phyloP scores from a whole-genome alignment of 495 filamentous ascomycete genomes.

The Xylaria venustula region DNA sequence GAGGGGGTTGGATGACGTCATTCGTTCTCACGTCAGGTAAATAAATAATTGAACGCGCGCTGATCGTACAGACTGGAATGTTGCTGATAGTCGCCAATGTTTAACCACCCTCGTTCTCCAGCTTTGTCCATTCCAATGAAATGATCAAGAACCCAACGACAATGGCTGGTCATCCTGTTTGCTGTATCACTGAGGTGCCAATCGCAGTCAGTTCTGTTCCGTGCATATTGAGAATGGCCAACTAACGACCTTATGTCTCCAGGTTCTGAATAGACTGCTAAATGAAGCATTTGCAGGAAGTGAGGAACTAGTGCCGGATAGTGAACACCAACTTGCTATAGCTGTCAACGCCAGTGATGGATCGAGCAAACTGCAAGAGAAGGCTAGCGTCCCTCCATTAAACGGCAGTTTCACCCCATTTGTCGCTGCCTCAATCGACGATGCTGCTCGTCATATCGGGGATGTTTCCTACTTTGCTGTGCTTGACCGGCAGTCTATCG shows the following conservation, averaged over 20 bases:
- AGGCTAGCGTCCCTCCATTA: not conserved
- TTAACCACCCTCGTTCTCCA: too few species aligned
- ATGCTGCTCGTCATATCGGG: not conserved
- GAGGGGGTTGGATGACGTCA: too few species aligned
- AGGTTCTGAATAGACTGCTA: slow-evolving; percentile 1
- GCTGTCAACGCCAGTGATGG: not conserved
- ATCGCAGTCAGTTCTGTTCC: slow-evolving; percentile 2
- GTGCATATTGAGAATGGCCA: not conserved
- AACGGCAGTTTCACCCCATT: not conserved
- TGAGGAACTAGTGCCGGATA: slow-evolving; percentile 2
- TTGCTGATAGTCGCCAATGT: too few species aligned
- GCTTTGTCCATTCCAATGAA: too few species aligned
- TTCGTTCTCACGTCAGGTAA: too few species aligned
- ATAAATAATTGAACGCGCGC: too few species aligned
- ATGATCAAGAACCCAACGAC: not conserved
- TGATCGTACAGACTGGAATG: too few species aligned
- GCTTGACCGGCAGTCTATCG: slow-evolving; percentile 7
- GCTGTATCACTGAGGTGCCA: slow-evolving; percentile 11
- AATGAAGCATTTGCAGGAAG: slow-evolving; percentile 5
- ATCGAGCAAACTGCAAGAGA: not conserved
- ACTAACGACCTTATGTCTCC: not conserved
- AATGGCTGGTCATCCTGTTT: slow-evolving; percentile 14
- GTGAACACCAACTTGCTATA: slow-evolving; percentile 8
- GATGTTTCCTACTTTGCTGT: slow-evolving; percentile 5
- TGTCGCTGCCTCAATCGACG: not conserved